A percentile compares a stretch with the other conserved stretches of the same genome.
These are phyloP conservation scores for Xylaria sp. DNA, from an alignment of 2,329 filamentous ascomycete genomes.

Conservation along the genomic window DNA sequence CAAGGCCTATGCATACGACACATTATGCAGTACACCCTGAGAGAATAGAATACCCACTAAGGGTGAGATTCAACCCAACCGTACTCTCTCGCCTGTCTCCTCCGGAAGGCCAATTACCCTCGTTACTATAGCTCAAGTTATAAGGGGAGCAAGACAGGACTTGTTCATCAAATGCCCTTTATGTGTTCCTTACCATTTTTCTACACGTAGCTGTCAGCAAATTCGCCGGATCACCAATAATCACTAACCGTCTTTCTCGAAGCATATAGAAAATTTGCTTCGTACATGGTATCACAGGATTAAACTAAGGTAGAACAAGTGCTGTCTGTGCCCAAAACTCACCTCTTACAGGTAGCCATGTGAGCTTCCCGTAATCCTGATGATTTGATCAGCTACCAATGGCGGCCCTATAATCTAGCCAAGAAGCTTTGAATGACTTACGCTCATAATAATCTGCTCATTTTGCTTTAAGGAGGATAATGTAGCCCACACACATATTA, in stretches of 20 bases:
- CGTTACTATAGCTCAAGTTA: background rate
- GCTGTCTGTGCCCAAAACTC: background rate
- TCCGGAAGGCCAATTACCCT: no score
- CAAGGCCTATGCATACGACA: no score
- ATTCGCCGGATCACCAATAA: background rate
- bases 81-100: no score
- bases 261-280: background rate
- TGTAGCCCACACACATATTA: no score
- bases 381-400: background rate
- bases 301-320: background rate
- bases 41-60: background rate
- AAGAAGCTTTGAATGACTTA: background rate
- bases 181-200: background rate
- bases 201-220: background rate
- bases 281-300: background rate
- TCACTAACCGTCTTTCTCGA: background rate
- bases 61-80: background rate
- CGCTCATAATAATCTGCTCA: background rate
- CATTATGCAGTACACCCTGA: no score
- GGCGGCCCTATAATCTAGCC: background rate
- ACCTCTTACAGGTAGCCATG: background rate
- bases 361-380: background rate
- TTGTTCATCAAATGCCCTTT: background rate
- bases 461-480: background rate
- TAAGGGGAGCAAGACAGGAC: background rate